These are phyloP conservation scores for Galerina marginata DNA, from an alignment of 768 basidiomycete genomes.

Conservation along the genomic window DNA sequence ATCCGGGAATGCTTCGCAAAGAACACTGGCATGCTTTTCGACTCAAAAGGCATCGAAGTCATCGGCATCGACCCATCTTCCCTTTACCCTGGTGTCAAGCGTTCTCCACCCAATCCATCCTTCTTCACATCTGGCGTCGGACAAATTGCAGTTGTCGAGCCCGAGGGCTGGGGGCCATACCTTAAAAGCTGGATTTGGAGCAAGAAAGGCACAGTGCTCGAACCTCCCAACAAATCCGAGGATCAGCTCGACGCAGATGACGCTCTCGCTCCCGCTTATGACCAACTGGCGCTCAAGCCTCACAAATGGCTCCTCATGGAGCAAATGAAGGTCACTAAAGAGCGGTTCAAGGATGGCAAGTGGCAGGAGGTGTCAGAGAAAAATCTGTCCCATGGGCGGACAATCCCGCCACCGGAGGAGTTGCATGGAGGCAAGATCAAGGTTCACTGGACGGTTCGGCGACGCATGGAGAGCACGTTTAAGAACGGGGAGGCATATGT, in stretches of 20 bases:
- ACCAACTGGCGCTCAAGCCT: constrained; percentile 5
- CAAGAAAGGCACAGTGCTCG: not conserved
- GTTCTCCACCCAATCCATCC: not conserved
- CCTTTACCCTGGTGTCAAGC: constrained; percentile 5
- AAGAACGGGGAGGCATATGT: not conserved
- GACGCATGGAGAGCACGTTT: not conserved
- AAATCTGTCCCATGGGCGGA: not conserved
- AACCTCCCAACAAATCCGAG: not conserved
- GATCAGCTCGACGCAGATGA: constrained; percentile 7
- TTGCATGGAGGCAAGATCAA: constrained; percentile 3
- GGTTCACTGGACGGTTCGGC: not conserved
- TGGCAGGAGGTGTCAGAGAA: not conserved
- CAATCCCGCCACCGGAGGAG: not conserved
- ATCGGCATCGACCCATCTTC: constrained; percentile 7
- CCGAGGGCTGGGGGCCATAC: not conserved
- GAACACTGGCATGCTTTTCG: constrained; percentile 12
- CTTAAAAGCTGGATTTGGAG: not conserved
- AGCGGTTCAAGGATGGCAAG: not conserved
- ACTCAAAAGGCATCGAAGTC: not conserved
- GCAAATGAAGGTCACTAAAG: not conserved
- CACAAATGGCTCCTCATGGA: constrained; percentile 6
- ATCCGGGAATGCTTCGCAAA: constrained; percentile 12
- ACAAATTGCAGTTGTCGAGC: not conserved
- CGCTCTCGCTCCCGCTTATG: constrained; percentile 9
- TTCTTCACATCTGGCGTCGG: not conserved